A percentile compares a stretch with the other conserved stretches of the same genome.
Conservation (phyloP, 345 rosid genomes). For the Leavenworthia alabamica region DNA sequence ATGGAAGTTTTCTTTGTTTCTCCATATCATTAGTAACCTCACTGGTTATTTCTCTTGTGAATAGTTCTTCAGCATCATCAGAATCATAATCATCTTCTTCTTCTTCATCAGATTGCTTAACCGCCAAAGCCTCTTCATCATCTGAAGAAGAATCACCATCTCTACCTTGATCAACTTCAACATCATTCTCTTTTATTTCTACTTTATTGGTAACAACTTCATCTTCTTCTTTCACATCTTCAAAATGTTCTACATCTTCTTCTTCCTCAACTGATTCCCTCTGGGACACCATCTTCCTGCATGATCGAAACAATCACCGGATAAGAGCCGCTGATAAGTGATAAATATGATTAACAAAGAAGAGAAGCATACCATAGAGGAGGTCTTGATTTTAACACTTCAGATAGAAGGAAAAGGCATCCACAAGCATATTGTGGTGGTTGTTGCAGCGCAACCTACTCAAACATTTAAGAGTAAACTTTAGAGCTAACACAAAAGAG, state of each 20-base stretch:
- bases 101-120: constrained; percentile 51
- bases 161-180: constrained; percentile 17
- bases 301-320: constrained; percentile 2
- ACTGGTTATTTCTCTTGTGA: constrained; percentile 26
- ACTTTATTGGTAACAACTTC: constrained; percentile 30
- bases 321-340: neutral
- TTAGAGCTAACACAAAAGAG: neutral
- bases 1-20: constrained; percentile 26
- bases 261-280: constrained; percentile 81
- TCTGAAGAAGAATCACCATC: constrained; percentile 55
- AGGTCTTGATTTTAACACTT: constrained; percentile 82
- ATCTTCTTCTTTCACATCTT: constrained; percentile 72
- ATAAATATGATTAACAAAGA: neutral
- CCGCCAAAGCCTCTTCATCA: constrained; percentile 41
- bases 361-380: constrained; percentile 57
- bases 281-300: constrained; percentile 81
- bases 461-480: constrained; percentile 20
- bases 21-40: constrained; percentile 27
- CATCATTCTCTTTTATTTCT: constrained; percentile 33
- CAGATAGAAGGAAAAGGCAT: constrained; percentile 87
- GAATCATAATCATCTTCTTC: constrained; percentile 37
- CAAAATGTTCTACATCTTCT: constrained; percentile 90
- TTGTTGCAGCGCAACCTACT: constrained; percentile 88
- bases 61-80: constrained; percentile 47
- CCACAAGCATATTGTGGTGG: constrained; percentile 95